Conservation (phyloP, 371 early-diverging fungal species). For the Rhizopus sp. region DNA sequence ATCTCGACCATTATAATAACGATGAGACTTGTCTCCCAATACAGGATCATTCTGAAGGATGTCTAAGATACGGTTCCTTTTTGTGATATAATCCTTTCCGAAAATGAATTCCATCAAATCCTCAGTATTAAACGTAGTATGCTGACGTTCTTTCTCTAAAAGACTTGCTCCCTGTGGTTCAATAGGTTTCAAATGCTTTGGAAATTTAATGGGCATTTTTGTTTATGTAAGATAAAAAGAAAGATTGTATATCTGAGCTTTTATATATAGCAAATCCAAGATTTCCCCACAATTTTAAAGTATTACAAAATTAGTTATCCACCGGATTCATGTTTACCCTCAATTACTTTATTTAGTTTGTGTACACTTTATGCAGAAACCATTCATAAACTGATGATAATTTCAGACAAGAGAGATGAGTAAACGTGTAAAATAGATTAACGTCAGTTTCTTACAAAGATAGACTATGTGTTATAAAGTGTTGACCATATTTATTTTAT, state of each 20-base stretch:
- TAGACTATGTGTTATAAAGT: no score
- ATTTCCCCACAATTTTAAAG: slow-evolving; percentile 23
- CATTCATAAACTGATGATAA: no score
- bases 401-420: no score
- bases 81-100: slow-evolving; percentile 43
- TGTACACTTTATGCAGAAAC: no score
- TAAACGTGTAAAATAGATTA: no score
- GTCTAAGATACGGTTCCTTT: slow-evolving; percentile 41
- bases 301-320: slow-evolving; percentile 13
- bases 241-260: background rate
- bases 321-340: slow-evolving; percentile 29
- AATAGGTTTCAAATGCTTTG: slow-evolving; percentile 51
- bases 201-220: slow-evolving; percentile 39
- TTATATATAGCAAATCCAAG: background rate
- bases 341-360: background rate
- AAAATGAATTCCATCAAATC: slow-evolving; percentile 45
- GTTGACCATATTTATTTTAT: no score
- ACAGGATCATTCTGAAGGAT: slow-evolving; percentile 58
- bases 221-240: slow-evolving; percentile 5
- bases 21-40: slow-evolving; percentile 56
- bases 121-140: slow-evolving; percentile 39
- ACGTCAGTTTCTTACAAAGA: background rate
- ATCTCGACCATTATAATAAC: slow-evolving; percentile 56
- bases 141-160: slow-evolving; percentile 42
- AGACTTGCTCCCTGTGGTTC: slow-evolving; percentile 54